Evolutionary conservation across 495 filamentous ascomycete species (phyloP).

Genomic region (Aspergillus egyptiacus): DNA sequence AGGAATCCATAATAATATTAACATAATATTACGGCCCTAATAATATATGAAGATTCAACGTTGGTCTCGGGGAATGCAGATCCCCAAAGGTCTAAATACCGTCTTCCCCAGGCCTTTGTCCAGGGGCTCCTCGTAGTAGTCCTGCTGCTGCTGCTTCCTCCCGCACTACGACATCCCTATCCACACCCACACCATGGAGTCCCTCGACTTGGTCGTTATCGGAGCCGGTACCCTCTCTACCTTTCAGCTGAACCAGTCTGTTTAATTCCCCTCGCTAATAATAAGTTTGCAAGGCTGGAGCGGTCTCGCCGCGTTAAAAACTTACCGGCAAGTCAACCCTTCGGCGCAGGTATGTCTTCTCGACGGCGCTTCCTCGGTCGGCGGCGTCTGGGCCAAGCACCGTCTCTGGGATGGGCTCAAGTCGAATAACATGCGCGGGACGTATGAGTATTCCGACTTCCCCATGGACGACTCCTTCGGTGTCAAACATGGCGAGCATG

Average conservation of each 20-base stretch:
- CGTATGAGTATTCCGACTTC: slow-evolving; percentile 66
- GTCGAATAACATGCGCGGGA: slow-evolving; percentile 58
- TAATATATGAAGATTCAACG: too few relatives aligned
- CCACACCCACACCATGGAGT: too few relatives aligned
- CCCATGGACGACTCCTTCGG: slow-evolving; percentile 62
- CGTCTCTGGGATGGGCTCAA: slow-evolving; percentile 63
- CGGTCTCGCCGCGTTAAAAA: slow-evolving; percentile 57
- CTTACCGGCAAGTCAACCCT: slow-evolving; percentile 52
- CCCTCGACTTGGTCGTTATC: too few relatives aligned
- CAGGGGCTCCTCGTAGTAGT: too few relatives aligned
- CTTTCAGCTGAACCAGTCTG: neutral
- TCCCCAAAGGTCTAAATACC: too few relatives aligned
- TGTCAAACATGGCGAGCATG: slow-evolving; percentile 57
- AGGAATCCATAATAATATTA: too few relatives aligned
- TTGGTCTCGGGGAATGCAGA: too few relatives aligned
- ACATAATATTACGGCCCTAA: too few relatives aligned
- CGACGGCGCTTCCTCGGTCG: slow-evolving; percentile 52
- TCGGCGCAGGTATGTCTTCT: slow-evolving; percentile 44
- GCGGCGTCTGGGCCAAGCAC: slow-evolving; percentile 64
- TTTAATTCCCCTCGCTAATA: neutral
- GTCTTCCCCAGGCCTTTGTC: too few relatives aligned
- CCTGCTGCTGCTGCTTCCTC: too few relatives aligned
- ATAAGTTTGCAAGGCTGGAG: slow-evolving; percentile 39
- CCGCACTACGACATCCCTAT: too few relatives aligned
- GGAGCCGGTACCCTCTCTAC: slow-evolving; percentile 34